A percentile compares a stretch with the other conserved stretches of the same genome.
Conservation (phyloP, 2,329 filamentous ascomycete species). For the Chaetomium sp. region DNA sequence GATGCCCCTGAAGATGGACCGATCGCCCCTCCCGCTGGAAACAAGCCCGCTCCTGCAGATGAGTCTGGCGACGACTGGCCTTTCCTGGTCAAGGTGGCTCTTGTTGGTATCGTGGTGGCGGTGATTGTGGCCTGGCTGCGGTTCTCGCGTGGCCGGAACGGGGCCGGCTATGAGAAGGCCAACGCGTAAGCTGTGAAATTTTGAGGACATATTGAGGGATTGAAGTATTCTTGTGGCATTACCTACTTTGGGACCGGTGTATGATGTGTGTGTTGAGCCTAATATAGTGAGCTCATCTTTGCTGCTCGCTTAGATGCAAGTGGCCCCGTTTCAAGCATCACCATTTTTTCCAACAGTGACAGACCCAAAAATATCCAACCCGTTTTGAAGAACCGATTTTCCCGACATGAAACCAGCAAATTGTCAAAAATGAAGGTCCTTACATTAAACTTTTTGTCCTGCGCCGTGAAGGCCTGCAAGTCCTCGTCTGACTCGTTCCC, state of each 20-base stretch:
- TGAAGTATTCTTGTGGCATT: too few species aligned
- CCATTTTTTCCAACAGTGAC: slow-evolving; percentile 6
- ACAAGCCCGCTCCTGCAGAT: slow-evolving; percentile 25
- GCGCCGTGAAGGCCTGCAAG: slow-evolving; percentile 94
- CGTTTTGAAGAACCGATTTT: not conserved
- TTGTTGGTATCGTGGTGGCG: slow-evolving; percentile 43
- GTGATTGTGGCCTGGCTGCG: slow-evolving; percentile 42
- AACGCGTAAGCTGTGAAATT: slow-evolving; percentile 28
- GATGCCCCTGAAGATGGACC: slow-evolving; percentile 29
- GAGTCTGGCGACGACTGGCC: slow-evolving; percentile 33
- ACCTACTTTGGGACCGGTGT: too few species aligned
- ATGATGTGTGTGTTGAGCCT: not conserved
- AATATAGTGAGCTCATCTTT: not conserved
- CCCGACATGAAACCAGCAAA: slow-evolving; percentile 3
- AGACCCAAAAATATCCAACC: slow-evolving; percentile 2
- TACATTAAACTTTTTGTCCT: slow-evolving; percentile 93
- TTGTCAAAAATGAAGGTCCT: slow-evolving; percentile 73
- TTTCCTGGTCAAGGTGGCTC: slow-evolving; percentile 42
- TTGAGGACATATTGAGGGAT: not conserved
- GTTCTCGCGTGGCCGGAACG: slow-evolving; percentile 31
- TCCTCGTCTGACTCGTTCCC: slow-evolving; percentile 73
- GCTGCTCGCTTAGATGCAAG: slow-evolving; percentile 7
- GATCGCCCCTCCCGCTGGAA: slow-evolving; percentile 32
- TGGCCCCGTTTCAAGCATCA: slow-evolving; percentile 16
- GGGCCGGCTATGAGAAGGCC: slow-evolving; percentile 39